Base-by-base conservation (phyloP, 306 rosid species). In the Dryas drummondii region DNA sequence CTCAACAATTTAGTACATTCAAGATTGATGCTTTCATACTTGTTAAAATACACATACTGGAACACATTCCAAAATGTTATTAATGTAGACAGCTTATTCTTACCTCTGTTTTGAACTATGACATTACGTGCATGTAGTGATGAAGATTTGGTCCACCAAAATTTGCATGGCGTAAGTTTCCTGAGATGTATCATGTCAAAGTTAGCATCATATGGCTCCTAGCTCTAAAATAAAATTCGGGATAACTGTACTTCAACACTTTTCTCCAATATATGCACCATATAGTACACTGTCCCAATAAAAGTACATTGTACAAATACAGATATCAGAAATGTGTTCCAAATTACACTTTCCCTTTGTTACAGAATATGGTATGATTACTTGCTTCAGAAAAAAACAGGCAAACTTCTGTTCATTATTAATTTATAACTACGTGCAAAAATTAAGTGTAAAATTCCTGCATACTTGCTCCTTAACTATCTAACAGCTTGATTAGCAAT, bases 141-240 rank as follows among this genome's bases (percentile, higher is more conserved):
- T 52, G 92, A 81, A 80, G 85, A 62, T 77, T 65, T 75, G 74
- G 77, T 78, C 86, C 90, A 77, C 74, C 81, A 68, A 67, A 78
- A 77, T 37, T 80, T 86, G 84, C 80, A 37, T 49, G 83, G 81
- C 41, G 55, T 47, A 46, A 75, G 66, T 78, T 84, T 85, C 91
- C 97, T 89, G 91, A 70, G 84, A 78, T 78, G 69, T 40, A 75
- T 73, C 54, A 17, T 12, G 40, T 72, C 66, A 72, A 75, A 14
- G 44, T 64, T 60, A 74, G 73, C 63, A 52, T 74, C 68, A 26
- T 6, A 73, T 48, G 60, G 54, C 75, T n/a, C 12, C 1, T 37
- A 40, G 37, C 7, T 58, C 63, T 44, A 37, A 44, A 44, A 16
- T 54, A 16, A 44, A 42, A 13, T 68, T 77, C 32, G 8, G 16